Base-by-base conservation (phyloP, 2,329 filamentous ascomycete genomes). In the Colletotrichum sp. region DNA sequence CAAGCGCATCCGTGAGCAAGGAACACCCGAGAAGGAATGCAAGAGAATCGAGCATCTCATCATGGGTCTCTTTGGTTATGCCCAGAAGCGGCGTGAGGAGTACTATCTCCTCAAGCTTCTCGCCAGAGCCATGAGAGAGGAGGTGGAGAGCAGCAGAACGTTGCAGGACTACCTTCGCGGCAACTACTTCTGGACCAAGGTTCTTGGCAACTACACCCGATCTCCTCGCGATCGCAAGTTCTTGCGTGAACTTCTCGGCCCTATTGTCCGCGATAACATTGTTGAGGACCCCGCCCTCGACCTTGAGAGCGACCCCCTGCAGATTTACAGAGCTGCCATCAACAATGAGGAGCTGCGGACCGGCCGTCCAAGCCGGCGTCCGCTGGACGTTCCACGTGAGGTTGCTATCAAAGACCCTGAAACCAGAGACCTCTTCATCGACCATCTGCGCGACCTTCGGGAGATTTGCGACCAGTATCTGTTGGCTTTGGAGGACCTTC, bases 311-410 rank as follows among this genome's bases (percentile, higher is more conserved):
- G 97, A 99, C 82, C 97, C 97, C 0, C 94, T 98, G 88, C 96
- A 98, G 80, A 99, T 99, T 73, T 98, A 99, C 85, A 92, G 95
- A 57, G 97, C 96, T 7, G 93, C 95, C 16, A 98, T 99, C 86
- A 98, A 98, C 86, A 98, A 99, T 80, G 96, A 98, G 84, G 97
- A 99, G 85, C 91, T 99, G 28, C 93, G 95, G 22, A 99, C 97
- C 0, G 97, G 97, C 6, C 92, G 93, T 78, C 92, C 95, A 25
- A 98, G 96, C 83, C 91, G 91, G 66, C 91, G 97, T 77, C 94
- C 93, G 39, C 92, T 95, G 16, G 96, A 98, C 79, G 93, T 99
- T 39, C 94, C 95, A 1, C 92, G 96, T 77, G 97, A 99, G 83
- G 90, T 98, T 79, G 97, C 97, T n/a, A 98, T 99, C 83, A 94